Percentiles rank a stretch among this genome's conserved stretches.
phyloP scores from a whole-genome alignment of 2,329 filamentous ascomycete genomes.

The Fusarium denticulatum region DNA sequence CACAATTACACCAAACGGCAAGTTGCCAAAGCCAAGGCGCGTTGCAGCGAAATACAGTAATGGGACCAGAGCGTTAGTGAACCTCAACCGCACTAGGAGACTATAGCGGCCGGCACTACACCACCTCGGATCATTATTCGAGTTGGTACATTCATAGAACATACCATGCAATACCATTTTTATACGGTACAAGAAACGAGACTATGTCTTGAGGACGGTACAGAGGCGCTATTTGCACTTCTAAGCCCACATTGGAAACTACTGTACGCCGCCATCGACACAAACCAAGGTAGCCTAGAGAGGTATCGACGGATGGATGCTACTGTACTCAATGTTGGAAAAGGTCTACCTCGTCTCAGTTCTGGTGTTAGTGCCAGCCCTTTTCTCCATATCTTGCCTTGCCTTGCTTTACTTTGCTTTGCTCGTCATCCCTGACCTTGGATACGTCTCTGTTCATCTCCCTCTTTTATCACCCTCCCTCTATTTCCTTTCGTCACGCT shows the following conservation, averaged over 20 bases:
- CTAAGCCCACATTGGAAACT: slow-evolving; percentile 21
- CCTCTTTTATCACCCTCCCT: slow-evolving; percentile 25
- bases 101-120: slow-evolving; percentile 25
- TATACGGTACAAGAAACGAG: background rate
- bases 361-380: slow-evolving; percentile 39
- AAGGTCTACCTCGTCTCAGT: slow-evolving; percentile 25
- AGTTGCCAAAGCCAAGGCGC: background rate
- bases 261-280: slow-evolving; percentile 28
- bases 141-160: slow-evolving; percentile 10
- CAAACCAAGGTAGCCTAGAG: slow-evolving; percentile 7
- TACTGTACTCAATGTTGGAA: slow-evolving; percentile 11
- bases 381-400: slow-evolving; percentile 36
- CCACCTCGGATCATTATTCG: slow-evolving; percentile 29
- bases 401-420: slow-evolving; percentile 28
- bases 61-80: slow-evolving; percentile 12
- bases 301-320: background rate
- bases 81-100: slow-evolving; percentile 17
- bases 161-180: slow-evolving; percentile 8
- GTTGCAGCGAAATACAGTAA: slow-evolving; percentile 2
- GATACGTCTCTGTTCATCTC: slow-evolving; percentile 33
- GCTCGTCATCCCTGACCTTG: slow-evolving; percentile 31
- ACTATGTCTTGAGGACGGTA: slow-evolving; percentile 1
- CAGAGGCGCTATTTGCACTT: background rate
- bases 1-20: background rate
- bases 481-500: slow-evolving; percentile 12